phyloP scores from a whole-genome alignment of 2,329 filamentous ascomycete genomes.

The Neofusicoccum sp. region DNA sequence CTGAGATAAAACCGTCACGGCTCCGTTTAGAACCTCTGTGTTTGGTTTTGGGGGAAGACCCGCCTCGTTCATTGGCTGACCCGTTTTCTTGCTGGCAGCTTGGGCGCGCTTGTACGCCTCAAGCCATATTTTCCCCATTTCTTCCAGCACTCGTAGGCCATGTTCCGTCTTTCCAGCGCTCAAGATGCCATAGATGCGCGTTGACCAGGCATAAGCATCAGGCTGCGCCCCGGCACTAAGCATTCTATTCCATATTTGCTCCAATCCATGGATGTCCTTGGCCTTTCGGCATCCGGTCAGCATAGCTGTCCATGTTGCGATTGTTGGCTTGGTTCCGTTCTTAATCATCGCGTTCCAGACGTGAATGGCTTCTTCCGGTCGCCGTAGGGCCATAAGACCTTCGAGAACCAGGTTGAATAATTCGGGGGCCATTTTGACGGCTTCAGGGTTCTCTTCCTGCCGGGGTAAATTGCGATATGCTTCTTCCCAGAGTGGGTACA shows the following conservation, averaged over 20 bases:
- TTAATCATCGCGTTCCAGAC: slow-evolving; percentile 58
- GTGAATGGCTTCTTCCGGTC: slow-evolving; percentile 47
- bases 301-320: slow-evolving; percentile 70
- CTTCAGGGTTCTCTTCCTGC: background rate
- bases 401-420: slow-evolving; percentile 47
- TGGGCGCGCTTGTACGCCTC: slow-evolving; percentile 27
- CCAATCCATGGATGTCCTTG: slow-evolving; percentile 59
- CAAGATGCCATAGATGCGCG: slow-evolving; percentile 66
- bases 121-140: slow-evolving; percentile 64
- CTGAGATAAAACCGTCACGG: slow-evolving; percentile 53
- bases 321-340: slow-evolving; percentile 56
- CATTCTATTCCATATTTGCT: slow-evolving; percentile 67
- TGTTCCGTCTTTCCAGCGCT: slow-evolving; percentile 50
- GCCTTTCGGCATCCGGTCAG: slow-evolving; percentile 66
- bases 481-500: slow-evolving; percentile 26
- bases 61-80: slow-evolving; percentile 19
- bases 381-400: slow-evolving; percentile 46
- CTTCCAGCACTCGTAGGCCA: slow-evolving; percentile 63
- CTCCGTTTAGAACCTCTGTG: slow-evolving; percentile 67
- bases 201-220: slow-evolving; percentile 67
- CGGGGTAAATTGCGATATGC: background rate
- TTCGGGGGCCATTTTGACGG: background rate
- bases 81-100: slow-evolving; percentile 11
- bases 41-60: slow-evolving; percentile 51
- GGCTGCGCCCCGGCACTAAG: slow-evolving; percentile 56